Evolutionary conservation across 1,284 basidiomycete species (phyloP).

Genomic region (Moesziomyces sp.): DNA sequence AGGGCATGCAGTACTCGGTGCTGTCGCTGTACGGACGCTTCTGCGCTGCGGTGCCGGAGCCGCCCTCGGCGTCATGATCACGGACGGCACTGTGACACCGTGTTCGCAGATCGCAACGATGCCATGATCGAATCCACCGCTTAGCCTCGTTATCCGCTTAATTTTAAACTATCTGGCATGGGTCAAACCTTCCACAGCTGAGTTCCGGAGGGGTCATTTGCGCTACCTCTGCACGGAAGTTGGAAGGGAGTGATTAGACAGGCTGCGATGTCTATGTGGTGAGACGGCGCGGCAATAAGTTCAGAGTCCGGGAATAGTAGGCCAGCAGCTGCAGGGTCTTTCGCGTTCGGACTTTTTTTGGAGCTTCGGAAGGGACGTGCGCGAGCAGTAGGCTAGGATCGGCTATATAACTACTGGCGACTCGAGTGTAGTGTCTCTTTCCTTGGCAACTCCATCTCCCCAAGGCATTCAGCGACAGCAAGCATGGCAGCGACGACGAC

Average conservation of each 20-base stretch:
- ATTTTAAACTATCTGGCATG: no score
- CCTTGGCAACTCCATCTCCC: background rate
- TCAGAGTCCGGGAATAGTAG: slow-evolving; percentile 4
- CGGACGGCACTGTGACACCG: no score
- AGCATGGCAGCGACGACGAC: slow-evolving; percentile 10
- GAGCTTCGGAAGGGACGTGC: slow-evolving; percentile 1
- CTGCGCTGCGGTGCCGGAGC: slow-evolving; percentile 36
- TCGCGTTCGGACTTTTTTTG: background rate
- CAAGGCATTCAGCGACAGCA: background rate
- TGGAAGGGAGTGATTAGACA: no score
- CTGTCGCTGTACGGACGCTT: slow-evolving; percentile 49
- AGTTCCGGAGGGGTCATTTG: no score
- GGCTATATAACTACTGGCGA: slow-evolving; percentile 8
- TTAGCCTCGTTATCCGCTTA: no score
- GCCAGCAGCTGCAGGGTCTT: slow-evolving; percentile 14
- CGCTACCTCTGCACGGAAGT: no score
- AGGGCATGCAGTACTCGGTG: slow-evolving; percentile 38
- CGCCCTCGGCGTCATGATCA: slow-evolving; percentile 11
- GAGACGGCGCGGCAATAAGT: slow-evolving; percentile 5
- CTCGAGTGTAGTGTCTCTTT: background rate
- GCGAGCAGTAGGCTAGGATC: background rate
- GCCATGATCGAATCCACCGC: no score
- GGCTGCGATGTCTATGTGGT: no score
- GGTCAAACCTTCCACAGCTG: no score
- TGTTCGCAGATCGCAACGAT: no score